Evolutionary conservation across 2,329 filamentous ascomycete species (phyloP).

Genomic region (Diplodia seriata): DNA sequence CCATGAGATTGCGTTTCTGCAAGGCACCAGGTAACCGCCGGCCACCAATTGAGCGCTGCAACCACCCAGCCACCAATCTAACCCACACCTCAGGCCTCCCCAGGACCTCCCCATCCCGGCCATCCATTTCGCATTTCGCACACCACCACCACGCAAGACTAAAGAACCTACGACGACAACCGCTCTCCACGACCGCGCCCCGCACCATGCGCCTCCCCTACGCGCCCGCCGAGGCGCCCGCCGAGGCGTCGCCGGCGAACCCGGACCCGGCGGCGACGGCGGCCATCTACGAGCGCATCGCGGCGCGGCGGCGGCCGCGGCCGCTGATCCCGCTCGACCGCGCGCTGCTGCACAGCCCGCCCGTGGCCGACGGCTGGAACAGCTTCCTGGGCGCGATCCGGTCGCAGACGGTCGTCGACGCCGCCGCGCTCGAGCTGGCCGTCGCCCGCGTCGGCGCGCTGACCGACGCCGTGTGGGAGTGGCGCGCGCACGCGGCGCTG

Average conservation of each 20-base stretch:
- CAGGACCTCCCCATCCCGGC: background rate
- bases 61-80: background rate
- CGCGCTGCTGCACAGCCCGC: constrained; percentile 61
- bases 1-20: constrained; percentile 10
- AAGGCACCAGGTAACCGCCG: constrained; percentile 18
- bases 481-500: constrained; percentile 72
- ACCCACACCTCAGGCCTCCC: background rate
- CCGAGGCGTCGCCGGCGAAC: constrained; percentile 43
- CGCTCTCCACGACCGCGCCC: constrained; percentile 21
- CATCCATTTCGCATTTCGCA: background rate
- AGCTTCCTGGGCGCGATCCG: constrained; percentile 63
- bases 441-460: constrained; percentile 81
- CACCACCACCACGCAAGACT: background rate
- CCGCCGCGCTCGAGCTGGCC: constrained; percentile 73
- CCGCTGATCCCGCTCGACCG: constrained; percentile 62
- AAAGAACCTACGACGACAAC: background rate
- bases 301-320: constrained; percentile 58
- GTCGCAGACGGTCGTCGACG: constrained; percentile 58
- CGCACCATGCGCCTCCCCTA: constrained; percentile 63
- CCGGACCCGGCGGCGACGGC: constrained; percentile 48
- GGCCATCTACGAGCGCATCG: constrained; percentile 59
- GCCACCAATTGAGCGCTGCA: background rate
- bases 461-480: constrained; percentile 86
- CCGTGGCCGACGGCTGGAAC: constrained; percentile 66
- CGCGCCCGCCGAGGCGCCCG: constrained; percentile 57